Percentiles rank a stretch among this genome's conserved stretches.
These are phyloP conservation scores for Talaromyces proteolyticus DNA, from an alignment of 495 filamentous ascomycete genomes.

Conservation along the genomic window DNA sequence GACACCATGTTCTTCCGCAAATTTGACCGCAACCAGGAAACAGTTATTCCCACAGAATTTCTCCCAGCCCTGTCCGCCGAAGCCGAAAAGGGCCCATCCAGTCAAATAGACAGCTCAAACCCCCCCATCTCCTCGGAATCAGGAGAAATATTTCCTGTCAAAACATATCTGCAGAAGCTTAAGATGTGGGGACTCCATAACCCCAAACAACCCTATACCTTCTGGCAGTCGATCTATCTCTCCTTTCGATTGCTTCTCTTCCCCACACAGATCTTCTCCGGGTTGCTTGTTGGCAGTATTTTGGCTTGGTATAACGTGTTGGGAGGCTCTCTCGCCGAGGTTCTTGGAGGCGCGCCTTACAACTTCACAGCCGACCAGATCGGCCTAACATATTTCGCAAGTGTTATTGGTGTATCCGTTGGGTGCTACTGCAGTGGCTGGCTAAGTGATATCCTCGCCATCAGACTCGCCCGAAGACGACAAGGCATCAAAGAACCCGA, in stretches of 20 bases:
- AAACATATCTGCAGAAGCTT: neutral
- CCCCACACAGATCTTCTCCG: conserved; percentile 26
- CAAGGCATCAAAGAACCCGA: conserved; percentile 30
- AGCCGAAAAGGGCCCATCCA: no score
- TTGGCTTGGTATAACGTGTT: conserved; percentile 28
- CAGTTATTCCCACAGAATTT: no score
- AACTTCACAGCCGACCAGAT: conserved; percentile 23
- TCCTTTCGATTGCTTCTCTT: conserved; percentile 18
- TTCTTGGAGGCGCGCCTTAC: conserved; percentile 26
- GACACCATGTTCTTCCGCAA: conserved; percentile 39
- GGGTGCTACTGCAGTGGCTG: conserved; percentile 20
- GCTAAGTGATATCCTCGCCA: conserved; percentile 20
- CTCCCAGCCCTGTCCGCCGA: no score
- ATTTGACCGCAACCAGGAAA: neutral
- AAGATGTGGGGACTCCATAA: neutral
- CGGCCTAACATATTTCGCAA: conserved; percentile 22
- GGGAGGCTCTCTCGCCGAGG: conserved; percentile 28
- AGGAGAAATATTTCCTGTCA: neutral
- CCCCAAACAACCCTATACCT: neutral
- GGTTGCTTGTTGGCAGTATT: conserved; percentile 26
- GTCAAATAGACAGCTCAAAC: neutral
- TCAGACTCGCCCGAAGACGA: conserved; percentile 23
- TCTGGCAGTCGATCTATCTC: neutral
- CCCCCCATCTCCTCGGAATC: neutral
- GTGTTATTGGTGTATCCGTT: conserved; percentile 22